Evolutionary conservation across 140 eudicot species (phyloP).

Genomic region (Eryngium alpinum): DNA sequence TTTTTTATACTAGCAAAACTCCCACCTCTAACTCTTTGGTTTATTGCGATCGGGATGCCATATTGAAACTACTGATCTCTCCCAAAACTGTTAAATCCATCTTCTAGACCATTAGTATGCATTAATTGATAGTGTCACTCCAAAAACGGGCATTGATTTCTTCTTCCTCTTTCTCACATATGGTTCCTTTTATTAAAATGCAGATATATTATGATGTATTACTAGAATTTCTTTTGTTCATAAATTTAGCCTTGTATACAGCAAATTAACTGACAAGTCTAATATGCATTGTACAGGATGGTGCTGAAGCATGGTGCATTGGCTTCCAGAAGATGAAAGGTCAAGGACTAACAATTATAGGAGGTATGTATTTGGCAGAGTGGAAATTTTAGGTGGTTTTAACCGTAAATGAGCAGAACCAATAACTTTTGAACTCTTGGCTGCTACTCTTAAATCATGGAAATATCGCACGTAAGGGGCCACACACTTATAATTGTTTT

Average conservation of each 20-base stretch:
- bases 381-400: neutral
- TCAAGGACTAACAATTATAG: slow-evolving; percentile 59
- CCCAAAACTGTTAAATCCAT: neutral
- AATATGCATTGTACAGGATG: slow-evolving; percentile 39
- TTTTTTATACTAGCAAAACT: neutral
- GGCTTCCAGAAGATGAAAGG: slow-evolving; percentile 60
- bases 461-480: neutral
- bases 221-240: neutral
- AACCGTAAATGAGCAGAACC: neutral
- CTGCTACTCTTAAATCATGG: neutral
- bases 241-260: neutral
- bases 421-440: neutral
- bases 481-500: neutral
- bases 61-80: neutral
- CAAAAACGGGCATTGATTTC: neutral
- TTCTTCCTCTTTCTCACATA: neutral
- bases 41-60: neutral
- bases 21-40: neutral
- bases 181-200: neutral
- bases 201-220: neutral
- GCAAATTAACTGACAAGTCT: slow-evolving; percentile 6
- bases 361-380: slow-evolving; percentile 43
- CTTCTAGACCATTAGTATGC: neutral
- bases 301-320: slow-evolving; percentile 67
- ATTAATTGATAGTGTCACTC: neutral